phyloP scores from a whole-genome alignment of 2,329 filamentous ascomycete species.

The Cordyceps cicadae region DNA sequence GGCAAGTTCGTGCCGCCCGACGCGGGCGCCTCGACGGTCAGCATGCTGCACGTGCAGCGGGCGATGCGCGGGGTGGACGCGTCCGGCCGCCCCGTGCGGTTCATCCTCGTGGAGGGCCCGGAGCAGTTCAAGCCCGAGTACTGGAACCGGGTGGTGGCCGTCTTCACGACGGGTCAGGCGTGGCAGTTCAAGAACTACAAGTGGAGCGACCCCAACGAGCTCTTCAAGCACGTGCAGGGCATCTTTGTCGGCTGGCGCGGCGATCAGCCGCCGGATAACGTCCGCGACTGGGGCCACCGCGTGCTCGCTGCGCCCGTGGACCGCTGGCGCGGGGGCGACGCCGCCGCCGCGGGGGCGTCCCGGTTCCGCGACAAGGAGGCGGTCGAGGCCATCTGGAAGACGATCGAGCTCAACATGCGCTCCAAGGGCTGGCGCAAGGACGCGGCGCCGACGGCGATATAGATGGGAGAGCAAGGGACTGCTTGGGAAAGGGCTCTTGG shows the following conservation, averaged over 20 bases:
- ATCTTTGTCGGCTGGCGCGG: constrained; percentile 88
- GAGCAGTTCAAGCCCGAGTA: constrained; percentile 97
- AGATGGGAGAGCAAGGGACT: neutral
- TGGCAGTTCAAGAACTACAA: constrained; percentile 99
- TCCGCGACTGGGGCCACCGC: constrained; percentile 77
- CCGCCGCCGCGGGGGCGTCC: constrained; percentile 37
- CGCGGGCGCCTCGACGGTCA: constrained; percentile 56
- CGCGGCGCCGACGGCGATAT: constrained; percentile 51
- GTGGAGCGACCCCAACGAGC: constrained; percentile 79
- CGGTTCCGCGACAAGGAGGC: constrained; percentile 85
- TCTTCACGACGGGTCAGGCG: constrained; percentile 93
- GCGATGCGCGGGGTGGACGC: constrained; percentile 63
- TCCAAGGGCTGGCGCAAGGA: constrained; percentile 74
- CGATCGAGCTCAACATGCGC: constrained; percentile 81
- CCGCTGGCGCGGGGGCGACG: constrained; percentile 61
- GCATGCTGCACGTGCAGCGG: constrained; percentile 80
- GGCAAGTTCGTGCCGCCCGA: constrained; percentile 75
- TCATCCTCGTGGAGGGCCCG: constrained; percentile 89
- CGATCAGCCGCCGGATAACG: constrained; percentile 67
- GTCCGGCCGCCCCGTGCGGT: constrained; percentile 62
- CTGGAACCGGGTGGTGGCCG: constrained; percentile 89
- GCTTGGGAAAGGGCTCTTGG: neutral
- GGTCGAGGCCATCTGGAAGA: constrained; percentile 86
- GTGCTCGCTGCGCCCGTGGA: constrained; percentile 77
- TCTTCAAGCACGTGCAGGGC: constrained; percentile 82